These are phyloP conservation scores for Elsinoe australis DNA, from an alignment of 2,329 filamentous ascomycete species.

Conservation along the genomic window DNA sequence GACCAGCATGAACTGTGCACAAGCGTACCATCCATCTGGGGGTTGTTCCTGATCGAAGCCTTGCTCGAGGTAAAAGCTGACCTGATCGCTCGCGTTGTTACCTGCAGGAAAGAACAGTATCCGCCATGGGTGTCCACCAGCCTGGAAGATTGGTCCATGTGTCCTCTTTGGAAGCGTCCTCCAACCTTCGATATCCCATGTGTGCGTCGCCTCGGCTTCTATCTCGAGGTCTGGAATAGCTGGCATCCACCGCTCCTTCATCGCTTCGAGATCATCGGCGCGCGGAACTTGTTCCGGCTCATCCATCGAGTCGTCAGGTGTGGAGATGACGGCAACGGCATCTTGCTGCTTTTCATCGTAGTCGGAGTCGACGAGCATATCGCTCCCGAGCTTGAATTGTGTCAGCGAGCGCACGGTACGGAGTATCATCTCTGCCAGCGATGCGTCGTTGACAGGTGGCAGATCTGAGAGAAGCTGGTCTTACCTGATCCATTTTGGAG, in stretches of 20 bases:
- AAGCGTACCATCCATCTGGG: slow-evolving; percentile 92
- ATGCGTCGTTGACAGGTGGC: not conserved
- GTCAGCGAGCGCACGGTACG: slow-evolving; percentile 13
- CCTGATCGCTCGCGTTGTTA: slow-evolving; percentile 79
- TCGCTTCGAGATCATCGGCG: slow-evolving; percentile 65
- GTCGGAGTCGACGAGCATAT: slow-evolving; percentile 57
- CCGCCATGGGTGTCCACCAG: slow-evolving; percentile 84
- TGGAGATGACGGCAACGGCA: slow-evolving; percentile 53
- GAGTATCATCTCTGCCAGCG: not conserved
- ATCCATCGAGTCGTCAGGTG: slow-evolving; percentile 52
- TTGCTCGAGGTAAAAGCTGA: slow-evolving; percentile 94
- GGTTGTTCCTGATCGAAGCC: slow-evolving; percentile 62
- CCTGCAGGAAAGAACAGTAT: slow-evolving; percentile 92
- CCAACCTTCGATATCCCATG: slow-evolving; percentile 87
- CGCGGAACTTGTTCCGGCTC: slow-evolving; percentile 38
- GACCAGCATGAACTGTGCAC: slow-evolving; percentile 89
- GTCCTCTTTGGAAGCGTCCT: slow-evolving; percentile 66
- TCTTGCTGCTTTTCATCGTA: slow-evolving; percentile 51
- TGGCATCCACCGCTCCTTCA: slow-evolving; percentile 71
- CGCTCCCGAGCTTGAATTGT: slow-evolving; percentile 47
- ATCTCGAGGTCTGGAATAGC: slow-evolving; percentile 73
- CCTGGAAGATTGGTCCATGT: slow-evolving; percentile 81
- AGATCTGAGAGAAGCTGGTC: not conserved
- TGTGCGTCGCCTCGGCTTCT: slow-evolving; percentile 65
- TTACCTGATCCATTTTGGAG: slow-evolving; percentile 14